Conservation (phyloP, 345 rosid species). For the Lepidium didymum region DNA sequence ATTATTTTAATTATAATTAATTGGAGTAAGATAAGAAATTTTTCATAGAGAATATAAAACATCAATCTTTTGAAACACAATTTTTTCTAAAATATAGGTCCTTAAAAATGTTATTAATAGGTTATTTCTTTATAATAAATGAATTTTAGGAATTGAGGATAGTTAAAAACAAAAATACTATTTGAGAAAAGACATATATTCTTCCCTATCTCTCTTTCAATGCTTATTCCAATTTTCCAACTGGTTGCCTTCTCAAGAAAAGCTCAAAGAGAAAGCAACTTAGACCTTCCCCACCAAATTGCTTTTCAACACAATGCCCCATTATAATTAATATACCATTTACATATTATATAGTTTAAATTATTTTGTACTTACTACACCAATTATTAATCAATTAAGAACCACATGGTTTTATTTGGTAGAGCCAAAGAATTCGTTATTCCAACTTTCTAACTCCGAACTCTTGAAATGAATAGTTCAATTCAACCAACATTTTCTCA, state of each 20-base stretch:
- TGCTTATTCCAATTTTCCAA: slow-evolving; percentile 8
- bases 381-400: neutral
- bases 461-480: neutral
- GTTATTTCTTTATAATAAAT: neutral
- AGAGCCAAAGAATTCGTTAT: neutral
- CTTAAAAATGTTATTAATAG: neutral
- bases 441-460: neutral
- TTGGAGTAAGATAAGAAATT: too few relatives aligned
- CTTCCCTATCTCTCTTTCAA: neutral
- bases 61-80: too few relatives aligned
- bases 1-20: too few relatives aligned
- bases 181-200: neutral
- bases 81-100: too few relatives aligned
- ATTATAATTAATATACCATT: neutral
- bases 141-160: neutral
- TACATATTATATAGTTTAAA: neutral
- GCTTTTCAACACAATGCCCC: slow-evolving; percentile 22
- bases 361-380: neutral
- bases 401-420: neutral
- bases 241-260: slow-evolving; percentile 14
- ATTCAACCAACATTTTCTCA: neutral
- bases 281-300: slow-evolving; percentile 22
- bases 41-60: too few relatives aligned
- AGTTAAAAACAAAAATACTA: neutral
- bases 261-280: slow-evolving; percentile 20